Conservation (phyloP, 2,329 filamentous ascomycete species). For the Sporothrix brasiliensis region DNA sequence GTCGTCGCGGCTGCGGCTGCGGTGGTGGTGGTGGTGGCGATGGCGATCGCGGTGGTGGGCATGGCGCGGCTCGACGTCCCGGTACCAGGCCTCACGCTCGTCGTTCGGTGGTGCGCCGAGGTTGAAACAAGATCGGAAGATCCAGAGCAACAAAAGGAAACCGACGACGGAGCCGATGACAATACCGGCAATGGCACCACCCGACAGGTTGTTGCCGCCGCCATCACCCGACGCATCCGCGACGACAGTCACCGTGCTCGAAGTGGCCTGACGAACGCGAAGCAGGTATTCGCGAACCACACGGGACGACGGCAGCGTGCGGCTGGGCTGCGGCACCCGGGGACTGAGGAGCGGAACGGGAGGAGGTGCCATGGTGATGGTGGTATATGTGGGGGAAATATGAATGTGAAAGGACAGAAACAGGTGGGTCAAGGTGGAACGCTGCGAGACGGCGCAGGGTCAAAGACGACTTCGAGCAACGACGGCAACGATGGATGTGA, state of each 20-base stretch:
- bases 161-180: slow-evolving; percentile 54
- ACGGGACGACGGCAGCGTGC: background rate
- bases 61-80: slow-evolving; percentile 23
- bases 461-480: background rate
- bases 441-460: background rate
- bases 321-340: slow-evolving; percentile 1
- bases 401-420: background rate
- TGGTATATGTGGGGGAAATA: background rate
- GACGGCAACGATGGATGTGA: background rate
- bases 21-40: background rate
- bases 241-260: slow-evolving; percentile 42
- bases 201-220: slow-evolving; percentile 43
- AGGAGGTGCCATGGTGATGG: slow-evolving; percentile 17
- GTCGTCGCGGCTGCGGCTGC: background rate
- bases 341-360: slow-evolving; percentile 1
- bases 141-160: slow-evolving; percentile 52
- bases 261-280: slow-evolving; percentile 27
- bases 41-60: slow-evolving; percentile 1
- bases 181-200: slow-evolving; percentile 56
- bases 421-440: background rate
- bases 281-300: slow-evolving; percentile 10
- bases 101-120: slow-evolving; percentile 44
- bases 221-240: slow-evolving; percentile 33
- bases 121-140: slow-evolving; percentile 51
- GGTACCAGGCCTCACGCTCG: slow-evolving; percentile 30